These are phyloP conservation scores for Neurospora sp. DNA, from an alignment of 495 filamentous ascomycete species.

Conservation along the genomic window DNA sequence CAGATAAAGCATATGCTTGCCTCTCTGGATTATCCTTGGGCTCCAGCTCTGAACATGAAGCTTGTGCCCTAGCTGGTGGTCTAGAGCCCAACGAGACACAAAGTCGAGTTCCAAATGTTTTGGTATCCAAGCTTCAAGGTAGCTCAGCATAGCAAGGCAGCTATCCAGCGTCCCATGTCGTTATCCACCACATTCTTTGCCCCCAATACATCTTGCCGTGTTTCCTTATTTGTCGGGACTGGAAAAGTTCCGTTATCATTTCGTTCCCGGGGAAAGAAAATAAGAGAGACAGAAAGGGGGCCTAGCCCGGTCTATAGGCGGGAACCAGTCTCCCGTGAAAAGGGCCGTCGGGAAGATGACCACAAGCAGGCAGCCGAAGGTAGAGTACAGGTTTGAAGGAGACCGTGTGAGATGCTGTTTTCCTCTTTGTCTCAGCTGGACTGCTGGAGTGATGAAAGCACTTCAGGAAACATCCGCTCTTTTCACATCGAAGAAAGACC, in stretches of 20 bases:
- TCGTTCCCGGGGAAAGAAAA: neutral
- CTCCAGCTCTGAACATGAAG: neutral
- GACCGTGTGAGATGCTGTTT: neutral
- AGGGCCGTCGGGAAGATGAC: neutral
- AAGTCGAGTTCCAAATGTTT: neutral
- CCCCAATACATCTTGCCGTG: neutral
- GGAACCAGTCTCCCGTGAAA: neutral
- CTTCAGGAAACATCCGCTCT: neutral
- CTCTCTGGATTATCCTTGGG: neutral
- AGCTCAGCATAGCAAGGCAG: neutral
- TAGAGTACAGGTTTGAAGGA: neutral
- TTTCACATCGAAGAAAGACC: neutral
- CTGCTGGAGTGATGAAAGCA: neutral
- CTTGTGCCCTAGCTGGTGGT: neutral
- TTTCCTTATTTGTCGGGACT: neutral
- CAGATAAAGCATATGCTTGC: neutral
- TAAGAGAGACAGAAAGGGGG: neutral
- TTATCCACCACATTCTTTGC: neutral
- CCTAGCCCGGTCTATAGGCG: neutral
- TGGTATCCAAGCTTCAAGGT: neutral
- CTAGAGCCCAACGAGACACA: neutral
- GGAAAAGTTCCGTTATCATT: neutral
- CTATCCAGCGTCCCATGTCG: neutral
- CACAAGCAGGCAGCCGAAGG: neutral
- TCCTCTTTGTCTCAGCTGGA: neutral